Evolutionary conservation across 768 basidiomycete genomes (phyloP), one percentile per base, ranked within the genome.

Genomic region (Mycena metata): DNA sequence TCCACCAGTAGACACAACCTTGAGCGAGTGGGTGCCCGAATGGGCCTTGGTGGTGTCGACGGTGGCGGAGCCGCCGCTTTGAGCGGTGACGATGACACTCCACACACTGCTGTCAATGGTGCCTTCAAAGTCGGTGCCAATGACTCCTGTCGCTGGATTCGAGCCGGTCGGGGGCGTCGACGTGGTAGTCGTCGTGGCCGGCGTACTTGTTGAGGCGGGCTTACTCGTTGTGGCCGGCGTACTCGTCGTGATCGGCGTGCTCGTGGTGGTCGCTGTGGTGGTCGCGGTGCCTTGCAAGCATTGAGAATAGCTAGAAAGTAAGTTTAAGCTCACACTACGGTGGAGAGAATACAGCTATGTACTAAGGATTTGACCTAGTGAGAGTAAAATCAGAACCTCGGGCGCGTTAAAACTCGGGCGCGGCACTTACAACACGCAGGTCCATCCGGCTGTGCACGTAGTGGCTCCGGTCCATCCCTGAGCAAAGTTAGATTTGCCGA

Each of bases 11-110:
- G 71, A 72, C 52, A 72, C 71, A 56, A 72, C 46, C 64, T 69
- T 64, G 60, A 72, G 64, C 35, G 67, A 69, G 64, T 69, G 71
- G 60, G 71, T 63, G 57, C 71, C 71, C 46, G 71, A 72, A 60
- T 72, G 68, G 36, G 68, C 71, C 47, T 66, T 69, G 45, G 71
- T 72, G 52, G 71, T 72, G 64, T 66, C 71, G 60, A 72, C 52
- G 47, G 71, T 69, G 50, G 71, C 71, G 23, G 67, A 69, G 71
- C 68, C 68, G 64, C 64, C 64, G 64, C 64, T 67, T 60, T 69
- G 60, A 33, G 68, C 67, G 46, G 71, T 56, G 57, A 64, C 71
- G 60, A 72, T 72, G 67, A 72, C 60, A 50, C 67, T 41, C 71
- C 71, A 72, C 55, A 57, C 69, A 51, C 63, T 69, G 64, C 61